Evolutionary conservation across 306 rosid species (phyloP).

Genomic region (Gillenia trifoliata): DNA sequence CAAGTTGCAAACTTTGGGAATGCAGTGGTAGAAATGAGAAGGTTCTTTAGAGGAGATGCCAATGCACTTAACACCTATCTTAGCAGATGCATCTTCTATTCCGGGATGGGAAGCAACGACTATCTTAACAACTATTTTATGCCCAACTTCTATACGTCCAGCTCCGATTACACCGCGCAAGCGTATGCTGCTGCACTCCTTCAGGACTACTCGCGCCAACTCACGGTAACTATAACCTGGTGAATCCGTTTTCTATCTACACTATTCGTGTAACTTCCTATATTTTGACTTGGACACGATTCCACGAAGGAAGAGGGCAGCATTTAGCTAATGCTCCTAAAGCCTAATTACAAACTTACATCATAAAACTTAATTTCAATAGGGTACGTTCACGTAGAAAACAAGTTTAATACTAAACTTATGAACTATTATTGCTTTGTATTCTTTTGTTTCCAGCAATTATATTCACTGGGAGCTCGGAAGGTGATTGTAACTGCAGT

Average conservation of each 20-base stretch:
- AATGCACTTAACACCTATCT: slow-evolving; percentile 44
- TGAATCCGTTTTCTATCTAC: too few species aligned
- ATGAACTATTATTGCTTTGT: background rate
- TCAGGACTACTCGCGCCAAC: slow-evolving; percentile 61
- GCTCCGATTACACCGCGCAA: slow-evolving; percentile 43
- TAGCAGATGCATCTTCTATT: slow-evolving; percentile 58
- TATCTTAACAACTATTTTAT: slow-evolving; percentile 86
- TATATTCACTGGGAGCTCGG: slow-evolving; percentile 74
- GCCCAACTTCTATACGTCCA: slow-evolving; percentile 66
- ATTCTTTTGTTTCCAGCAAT: slow-evolving; percentile 39
- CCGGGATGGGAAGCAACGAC: slow-evolving; percentile 95
- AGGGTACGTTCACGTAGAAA: too few species aligned
- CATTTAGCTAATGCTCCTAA: background rate
- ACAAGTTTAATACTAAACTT: too few species aligned
- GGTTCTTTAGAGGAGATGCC: slow-evolving; percentile 63
- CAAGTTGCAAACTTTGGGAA: slow-evolving; percentile 61
- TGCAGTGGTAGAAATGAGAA: slow-evolving; percentile 52
- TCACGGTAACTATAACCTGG: slow-evolving; percentile 39
- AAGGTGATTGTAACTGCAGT: slow-evolving; percentile 73
- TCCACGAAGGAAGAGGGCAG: background rate
- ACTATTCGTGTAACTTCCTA: background rate
- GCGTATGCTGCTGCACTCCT: slow-evolving; percentile 63
- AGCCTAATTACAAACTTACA: too few species aligned
- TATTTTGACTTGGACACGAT: background rate
- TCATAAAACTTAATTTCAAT: too few species aligned